Evolutionary conservation across 352 stramenopile species (phyloP).

Genomic region (Pythium diclinum): DNA sequence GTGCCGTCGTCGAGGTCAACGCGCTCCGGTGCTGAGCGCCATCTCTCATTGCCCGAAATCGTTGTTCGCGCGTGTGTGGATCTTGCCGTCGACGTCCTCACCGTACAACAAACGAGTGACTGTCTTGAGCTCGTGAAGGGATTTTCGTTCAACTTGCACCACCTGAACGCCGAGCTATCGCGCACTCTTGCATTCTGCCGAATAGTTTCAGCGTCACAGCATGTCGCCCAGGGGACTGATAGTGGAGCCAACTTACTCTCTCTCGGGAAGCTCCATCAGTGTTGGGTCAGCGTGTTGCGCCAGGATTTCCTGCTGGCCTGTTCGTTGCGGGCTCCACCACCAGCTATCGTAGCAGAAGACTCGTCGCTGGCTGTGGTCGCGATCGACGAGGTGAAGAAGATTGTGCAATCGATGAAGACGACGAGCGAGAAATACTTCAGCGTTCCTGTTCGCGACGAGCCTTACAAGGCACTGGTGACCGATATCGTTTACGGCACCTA

Average conservation of each 20-base stretch:
- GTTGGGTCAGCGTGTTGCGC: slow-evolving; percentile 52
- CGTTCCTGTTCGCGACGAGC: slow-evolving; percentile 38
- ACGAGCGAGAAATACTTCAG: slow-evolving; percentile 70
- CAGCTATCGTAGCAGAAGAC: not conserved
- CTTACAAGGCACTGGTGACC: slow-evolving; percentile 21
- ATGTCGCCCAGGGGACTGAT: not conserved
- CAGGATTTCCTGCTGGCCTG: slow-evolving; percentile 43
- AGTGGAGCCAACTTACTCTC: slow-evolving; percentile 35
- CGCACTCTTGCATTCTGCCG: slow-evolving; percentile 36
- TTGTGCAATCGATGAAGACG: slow-evolving; percentile 31
- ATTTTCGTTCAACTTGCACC: slow-evolving; percentile 52
- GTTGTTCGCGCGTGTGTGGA: slow-evolving; percentile 54
- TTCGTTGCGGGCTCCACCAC: not conserved
- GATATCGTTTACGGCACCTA: slow-evolving; percentile 48
- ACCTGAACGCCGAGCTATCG: slow-evolving; percentile 37
- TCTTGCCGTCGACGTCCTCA: slow-evolving; percentile 37
- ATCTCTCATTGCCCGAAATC: slow-evolving; percentile 42
- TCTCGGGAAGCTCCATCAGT: slow-evolving; percentile 59
- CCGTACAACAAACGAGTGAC: slow-evolving; percentile 32
- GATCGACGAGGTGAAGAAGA: slow-evolving; percentile 25
- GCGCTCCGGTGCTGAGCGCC: slow-evolving; percentile 4
- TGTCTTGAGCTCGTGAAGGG: slow-evolving; percentile 9
- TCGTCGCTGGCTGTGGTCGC: not conserved
- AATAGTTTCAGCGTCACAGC: not conserved
- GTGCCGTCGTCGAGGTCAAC: not conserved